phyloP scores from a whole-genome alignment of 1,139 yeast species.

The Lodderomyces elongisporus region DNA sequence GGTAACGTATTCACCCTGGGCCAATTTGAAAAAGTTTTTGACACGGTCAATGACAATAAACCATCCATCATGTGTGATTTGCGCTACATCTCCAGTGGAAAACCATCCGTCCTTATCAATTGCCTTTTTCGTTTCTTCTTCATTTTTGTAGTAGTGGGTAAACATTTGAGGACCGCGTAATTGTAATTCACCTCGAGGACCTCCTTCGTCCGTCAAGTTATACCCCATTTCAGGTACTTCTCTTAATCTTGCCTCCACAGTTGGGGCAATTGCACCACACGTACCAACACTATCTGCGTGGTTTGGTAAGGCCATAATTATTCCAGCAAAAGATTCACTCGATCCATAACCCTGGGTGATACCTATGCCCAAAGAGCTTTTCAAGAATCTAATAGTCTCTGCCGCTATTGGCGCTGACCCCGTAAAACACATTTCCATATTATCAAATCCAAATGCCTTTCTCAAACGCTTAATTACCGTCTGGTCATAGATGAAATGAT shows the following conservation, averaged over 20 bases:
- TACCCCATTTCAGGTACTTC: slow-evolving; percentile 71
- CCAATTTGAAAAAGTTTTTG: slow-evolving; percentile 73
- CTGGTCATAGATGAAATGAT: slow-evolving; percentile 41
- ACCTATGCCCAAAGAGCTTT: slow-evolving; percentile 56
- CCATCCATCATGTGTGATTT: slow-evolving; percentile 45
- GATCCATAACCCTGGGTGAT: slow-evolving; percentile 72
- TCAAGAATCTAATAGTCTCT: slow-evolving; percentile 56
- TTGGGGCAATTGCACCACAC: slow-evolving; percentile 55
- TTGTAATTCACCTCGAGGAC: slow-evolving; percentile 48
- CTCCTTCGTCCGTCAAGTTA: slow-evolving; percentile 34
- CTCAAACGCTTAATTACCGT: slow-evolving; percentile 50
- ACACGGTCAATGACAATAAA: slow-evolving; percentile 66
- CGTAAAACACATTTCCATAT: slow-evolving; percentile 38
- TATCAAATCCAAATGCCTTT: slow-evolving; percentile 52
- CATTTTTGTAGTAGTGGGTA: slow-evolving; percentile 54
- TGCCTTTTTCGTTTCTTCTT: slow-evolving; percentile 26
- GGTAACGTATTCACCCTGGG: slow-evolving; percentile 80
- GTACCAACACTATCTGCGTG: slow-evolving; percentile 38
- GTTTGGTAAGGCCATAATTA: slow-evolving; percentile 39
- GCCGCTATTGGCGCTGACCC: slow-evolving; percentile 77
- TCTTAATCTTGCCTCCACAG: slow-evolving; percentile 54
- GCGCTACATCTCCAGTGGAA: slow-evolving; percentile 71
- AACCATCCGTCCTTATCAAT: slow-evolving; percentile 53
- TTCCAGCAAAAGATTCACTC: slow-evolving; percentile 71
- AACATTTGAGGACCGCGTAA: slow-evolving; percentile 68